Conservation (phyloP, 768 basidiomycete genomes). For the Tulasnella sp. region DNA sequence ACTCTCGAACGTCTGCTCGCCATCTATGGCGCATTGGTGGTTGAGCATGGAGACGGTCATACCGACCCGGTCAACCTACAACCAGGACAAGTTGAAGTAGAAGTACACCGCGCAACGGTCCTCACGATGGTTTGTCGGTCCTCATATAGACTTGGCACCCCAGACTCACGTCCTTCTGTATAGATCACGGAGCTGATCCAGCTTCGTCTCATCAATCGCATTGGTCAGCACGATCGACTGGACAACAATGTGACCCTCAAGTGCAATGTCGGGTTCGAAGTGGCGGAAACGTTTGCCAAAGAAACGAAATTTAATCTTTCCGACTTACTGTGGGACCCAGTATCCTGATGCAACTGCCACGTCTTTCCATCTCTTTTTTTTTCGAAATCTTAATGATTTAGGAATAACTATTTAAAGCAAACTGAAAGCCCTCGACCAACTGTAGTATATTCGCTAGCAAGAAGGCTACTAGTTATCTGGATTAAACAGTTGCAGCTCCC, state of each 20-base stretch:
- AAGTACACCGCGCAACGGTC: constrained; percentile 57
- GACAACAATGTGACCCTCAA: constrained; percentile 72
- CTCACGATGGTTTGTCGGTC: constrained; percentile 52
- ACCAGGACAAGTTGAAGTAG: constrained; percentile 69
- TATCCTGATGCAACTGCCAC: neutral
- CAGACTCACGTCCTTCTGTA: neutral
- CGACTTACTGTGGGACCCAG: constrained; percentile 63
- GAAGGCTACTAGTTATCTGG: neutral
- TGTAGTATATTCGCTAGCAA: neutral
- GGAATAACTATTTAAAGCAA: too few relatives aligned
- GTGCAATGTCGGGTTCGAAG: constrained; percentile 62
- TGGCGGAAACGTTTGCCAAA: constrained; percentile 52
- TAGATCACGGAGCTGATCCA: constrained; percentile 65
- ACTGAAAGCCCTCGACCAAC: too few relatives aligned
- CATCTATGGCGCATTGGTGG: constrained; percentile 69
- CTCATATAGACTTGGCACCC: neutral
- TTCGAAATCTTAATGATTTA: too few relatives aligned
- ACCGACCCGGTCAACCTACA: constrained; percentile 49
- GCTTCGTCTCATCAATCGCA: constrained; percentile 63
- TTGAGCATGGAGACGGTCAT: constrained; percentile 43
- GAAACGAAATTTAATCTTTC: constrained; percentile 54
- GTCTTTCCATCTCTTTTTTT: neutral
- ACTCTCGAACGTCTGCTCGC: constrained; percentile 75
- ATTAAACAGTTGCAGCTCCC: neutral
- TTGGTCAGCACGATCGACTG: constrained; percentile 53